Conservation (phyloP, 2,329 filamentous ascomycete species). For the Fusarium sp. region DNA sequence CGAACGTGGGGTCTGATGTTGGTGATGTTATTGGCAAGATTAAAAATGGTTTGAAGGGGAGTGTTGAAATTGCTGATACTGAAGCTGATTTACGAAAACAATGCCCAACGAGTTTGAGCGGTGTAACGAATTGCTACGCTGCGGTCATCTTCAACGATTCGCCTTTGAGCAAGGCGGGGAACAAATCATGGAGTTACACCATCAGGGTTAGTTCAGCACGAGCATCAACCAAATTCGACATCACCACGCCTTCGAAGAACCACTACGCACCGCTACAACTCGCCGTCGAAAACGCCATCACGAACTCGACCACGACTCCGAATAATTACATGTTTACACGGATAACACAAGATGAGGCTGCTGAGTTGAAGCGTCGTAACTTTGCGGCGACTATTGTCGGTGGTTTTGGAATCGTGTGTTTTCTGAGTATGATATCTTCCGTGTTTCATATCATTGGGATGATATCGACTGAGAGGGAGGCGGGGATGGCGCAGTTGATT, state of each 20-base stretch:
- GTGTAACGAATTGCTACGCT: slow-evolving; percentile 1
- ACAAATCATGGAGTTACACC: slow-evolving; percentile 1
- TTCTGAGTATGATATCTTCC: slow-evolving; percentile 9
- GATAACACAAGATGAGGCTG: not conserved
- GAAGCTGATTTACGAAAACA: not conserved
- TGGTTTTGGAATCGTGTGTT: slow-evolving; percentile 1
- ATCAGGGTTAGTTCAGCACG: not conserved
- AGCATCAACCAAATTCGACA: not conserved
- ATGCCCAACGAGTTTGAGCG: not conserved
- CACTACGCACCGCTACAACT: not conserved
- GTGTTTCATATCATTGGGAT: slow-evolving; percentile 61
- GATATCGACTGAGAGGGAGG: slow-evolving; percentile 81
- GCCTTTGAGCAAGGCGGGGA: not conserved
- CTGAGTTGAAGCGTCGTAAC: not conserved
- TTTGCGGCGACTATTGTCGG: not conserved
- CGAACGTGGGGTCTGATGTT: not conserved
- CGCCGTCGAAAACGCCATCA: slow-evolving; percentile 6
- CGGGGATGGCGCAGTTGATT: slow-evolving; percentile 83
- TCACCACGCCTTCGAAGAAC: not conserved
- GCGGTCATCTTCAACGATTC: slow-evolving; percentile 12
- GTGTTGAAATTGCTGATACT: not conserved
- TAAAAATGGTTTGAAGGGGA: not conserved
- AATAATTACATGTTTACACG: slow-evolving; percentile 4
- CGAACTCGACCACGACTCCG: not conserved
- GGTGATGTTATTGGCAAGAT: not conserved